Percentiles rank a stretch among this genome's conserved stretches.
Evolutionary conservation across 805 yeast genomes (phyloP).

Genomic region (Candida rishiriensis): DNA sequence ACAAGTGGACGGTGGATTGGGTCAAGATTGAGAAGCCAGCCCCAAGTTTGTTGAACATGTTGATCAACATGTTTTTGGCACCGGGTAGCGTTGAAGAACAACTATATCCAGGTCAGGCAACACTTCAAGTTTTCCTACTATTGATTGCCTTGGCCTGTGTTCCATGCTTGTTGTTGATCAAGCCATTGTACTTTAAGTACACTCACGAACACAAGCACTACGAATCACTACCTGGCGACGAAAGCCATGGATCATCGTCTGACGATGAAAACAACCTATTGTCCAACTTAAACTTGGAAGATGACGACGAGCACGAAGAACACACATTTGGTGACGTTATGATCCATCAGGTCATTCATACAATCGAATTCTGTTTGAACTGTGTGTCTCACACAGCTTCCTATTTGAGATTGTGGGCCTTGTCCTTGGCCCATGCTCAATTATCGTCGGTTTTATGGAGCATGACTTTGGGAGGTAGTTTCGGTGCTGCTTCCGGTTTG

Average conservation of each 20-base stretch:
- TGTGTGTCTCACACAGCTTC: conserved; percentile 99
- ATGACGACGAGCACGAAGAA: conserved; percentile 50
- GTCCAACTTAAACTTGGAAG: conserved; percentile 34
- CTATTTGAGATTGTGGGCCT: conserved; percentile 93
- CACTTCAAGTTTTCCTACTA: conserved; percentile 68
- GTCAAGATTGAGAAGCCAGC: conserved; percentile 68
- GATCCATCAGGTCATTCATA: conserved; percentile 96
- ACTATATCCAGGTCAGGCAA: conserved; percentile 74
- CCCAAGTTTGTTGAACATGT: conserved; percentile 91
- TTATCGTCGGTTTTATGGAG: conserved; percentile 92
- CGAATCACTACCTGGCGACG: conserved; percentile 33
- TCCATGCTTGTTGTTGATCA: conserved; percentile 83
- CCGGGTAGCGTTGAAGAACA: conserved; percentile 87
- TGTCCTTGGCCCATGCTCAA: conserved; percentile 95
- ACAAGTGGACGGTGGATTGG: conserved; percentile 97
- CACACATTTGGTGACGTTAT: conserved; percentile 87
- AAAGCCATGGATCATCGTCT: conserved; percentile 12
- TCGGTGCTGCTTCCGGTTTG: conserved; percentile 53
- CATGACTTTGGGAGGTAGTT: conserved; percentile 85
- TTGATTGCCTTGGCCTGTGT: conserved; percentile 81
- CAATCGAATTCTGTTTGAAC: conserved; percentile 94
- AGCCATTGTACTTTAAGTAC: conserved; percentile 55
- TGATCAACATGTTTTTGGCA: conserved; percentile 89
- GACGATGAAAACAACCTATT: conserved; percentile 31
- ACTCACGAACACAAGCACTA: conserved; percentile 51